A percentile compares a stretch with the other conserved stretches of the same genome.
Conservation (phyloP, 768 basidiomycete genomes). For the Leccinum pellstonianum region DNA sequence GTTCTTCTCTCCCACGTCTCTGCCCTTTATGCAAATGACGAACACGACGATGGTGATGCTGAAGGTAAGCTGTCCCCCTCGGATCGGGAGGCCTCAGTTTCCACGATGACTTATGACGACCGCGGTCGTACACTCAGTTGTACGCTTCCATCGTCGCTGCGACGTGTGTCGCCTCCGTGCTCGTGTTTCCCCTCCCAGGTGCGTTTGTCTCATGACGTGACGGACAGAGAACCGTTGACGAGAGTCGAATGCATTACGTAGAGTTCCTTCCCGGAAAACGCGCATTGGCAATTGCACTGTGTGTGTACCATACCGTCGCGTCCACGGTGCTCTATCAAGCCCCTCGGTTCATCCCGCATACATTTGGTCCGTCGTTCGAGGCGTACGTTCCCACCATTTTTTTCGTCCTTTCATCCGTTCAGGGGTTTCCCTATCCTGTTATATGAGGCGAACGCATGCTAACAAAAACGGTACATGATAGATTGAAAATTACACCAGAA, state of each 20-base stretch:
- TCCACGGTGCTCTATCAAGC: constrained; percentile 75
- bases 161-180: constrained; percentile 57
- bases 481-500: constrained; percentile 63
- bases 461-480: neutral
- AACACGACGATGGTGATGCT: constrained; percentile 77
- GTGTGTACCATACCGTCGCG: constrained; percentile 69
- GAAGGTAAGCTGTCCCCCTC: constrained; percentile 49
- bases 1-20: constrained; percentile 53
- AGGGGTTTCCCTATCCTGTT: neutral
- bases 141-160: constrained; percentile 64
- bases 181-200: constrained; percentile 77
- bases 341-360: constrained; percentile 76
- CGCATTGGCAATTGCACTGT: constrained; percentile 72
- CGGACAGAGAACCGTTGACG: neutral
- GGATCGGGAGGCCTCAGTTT: too few species aligned
- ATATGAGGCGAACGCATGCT: neutral
- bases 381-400: constrained; percentile 41
- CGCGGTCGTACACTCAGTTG: constrained; percentile 42
- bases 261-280: constrained; percentile 87
- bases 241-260: constrained; percentile 22
- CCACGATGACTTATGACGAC: neutral
- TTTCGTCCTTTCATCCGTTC: neutral
- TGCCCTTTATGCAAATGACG: constrained; percentile 79
- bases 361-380: constrained; percentile 62
- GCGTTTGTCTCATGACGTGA: constrained; percentile 19